Evolutionary conservation across 2,329 filamentous ascomycete genomes (phyloP), one percentile per base, ranked within the genome.

Genomic region (Fusarium penzigii): DNA sequence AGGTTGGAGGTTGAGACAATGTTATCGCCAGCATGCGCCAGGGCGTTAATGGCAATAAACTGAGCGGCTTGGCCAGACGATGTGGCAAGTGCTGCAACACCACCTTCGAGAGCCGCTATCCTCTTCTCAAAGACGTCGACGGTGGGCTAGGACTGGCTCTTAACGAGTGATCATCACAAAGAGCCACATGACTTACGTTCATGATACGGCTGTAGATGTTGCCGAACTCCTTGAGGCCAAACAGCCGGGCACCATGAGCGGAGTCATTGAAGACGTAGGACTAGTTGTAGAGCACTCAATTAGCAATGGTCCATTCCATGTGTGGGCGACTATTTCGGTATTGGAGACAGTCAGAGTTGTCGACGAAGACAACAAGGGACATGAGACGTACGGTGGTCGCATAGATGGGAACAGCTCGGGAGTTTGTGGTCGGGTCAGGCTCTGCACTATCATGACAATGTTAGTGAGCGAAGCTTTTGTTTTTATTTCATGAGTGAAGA

Each of bases 181-280:
- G 17, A 17, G 4, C 4, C 2, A 36, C 9, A 38, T 13, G 17
- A 74, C 83, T 68, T 68, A 91, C 89, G 75, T 97, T 97, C 88
- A 90, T 91, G 66, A 99, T 92, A 59, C 94, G 90, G 72, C 88
- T 94, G 81, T 99, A 99, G 72, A 97, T 96, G 77, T 97, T 97
- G 75, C 92, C 94, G 66, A 90, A 89, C 76, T 97, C 92, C 78
- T 97, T 95, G 73, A 99, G 89, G 69, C 91, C 90, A 70, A 99
- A 99, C 40, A 99, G 87, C 71, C 92, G 87, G 50, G 94, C 94
- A 56, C 91, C 94, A 68, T 97, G 94, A 45, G 92, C 93, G 46
- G 91, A 96, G 78, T 97, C 90, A 83, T 97, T 88, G 83, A 99
- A 99, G 48, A 85, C 85, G 74, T 80, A 99, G 67, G 91, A 96